These are phyloP conservation scores for Microcyclosporella mali DNA, from an alignment of 2,329 filamentous ascomycete genomes.

Conservation along the genomic window DNA sequence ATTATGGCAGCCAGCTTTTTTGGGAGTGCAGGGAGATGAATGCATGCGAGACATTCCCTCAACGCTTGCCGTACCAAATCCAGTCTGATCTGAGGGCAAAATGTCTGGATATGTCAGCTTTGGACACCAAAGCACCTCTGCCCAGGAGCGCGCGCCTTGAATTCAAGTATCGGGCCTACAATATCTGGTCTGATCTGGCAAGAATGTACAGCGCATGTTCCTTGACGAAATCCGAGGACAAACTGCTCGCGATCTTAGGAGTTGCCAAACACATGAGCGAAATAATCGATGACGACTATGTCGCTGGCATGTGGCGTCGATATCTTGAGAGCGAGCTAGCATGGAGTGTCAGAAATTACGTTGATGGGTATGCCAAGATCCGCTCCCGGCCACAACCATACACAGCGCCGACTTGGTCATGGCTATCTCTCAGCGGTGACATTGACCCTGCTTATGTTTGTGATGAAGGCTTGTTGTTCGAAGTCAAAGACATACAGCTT, in stretches of 20 bases:
- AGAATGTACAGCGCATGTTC: background rate
- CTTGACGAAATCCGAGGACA: conserved; percentile 1
- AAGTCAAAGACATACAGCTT: no score
- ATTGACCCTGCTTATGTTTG: background rate
- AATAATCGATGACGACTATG: conserved; percentile 1
- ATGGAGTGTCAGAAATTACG: conserved; percentile 1
- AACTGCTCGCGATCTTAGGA: background rate
- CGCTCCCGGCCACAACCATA: background rate
- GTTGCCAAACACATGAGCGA: background rate
- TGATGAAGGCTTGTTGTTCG: no score
- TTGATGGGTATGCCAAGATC: no score
- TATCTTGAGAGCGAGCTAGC: background rate
- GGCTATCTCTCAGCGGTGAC: background rate
- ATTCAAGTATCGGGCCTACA: no score
- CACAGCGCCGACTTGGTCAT: conserved; percentile 2
- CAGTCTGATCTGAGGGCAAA: background rate
- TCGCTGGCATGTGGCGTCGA: conserved; percentile 6
- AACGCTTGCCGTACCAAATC: background rate
- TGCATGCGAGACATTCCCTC: background rate
- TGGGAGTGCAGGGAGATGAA: conserved; percentile 3
- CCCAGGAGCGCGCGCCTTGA: background rate
- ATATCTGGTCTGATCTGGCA: background rate
- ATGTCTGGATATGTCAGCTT: background rate
- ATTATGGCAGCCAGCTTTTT: conserved; percentile 7
- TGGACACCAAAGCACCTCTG: background rate